Conservation (phyloP, 2,329 filamentous ascomycete species). For the Xylariaceae sp. region DNA sequence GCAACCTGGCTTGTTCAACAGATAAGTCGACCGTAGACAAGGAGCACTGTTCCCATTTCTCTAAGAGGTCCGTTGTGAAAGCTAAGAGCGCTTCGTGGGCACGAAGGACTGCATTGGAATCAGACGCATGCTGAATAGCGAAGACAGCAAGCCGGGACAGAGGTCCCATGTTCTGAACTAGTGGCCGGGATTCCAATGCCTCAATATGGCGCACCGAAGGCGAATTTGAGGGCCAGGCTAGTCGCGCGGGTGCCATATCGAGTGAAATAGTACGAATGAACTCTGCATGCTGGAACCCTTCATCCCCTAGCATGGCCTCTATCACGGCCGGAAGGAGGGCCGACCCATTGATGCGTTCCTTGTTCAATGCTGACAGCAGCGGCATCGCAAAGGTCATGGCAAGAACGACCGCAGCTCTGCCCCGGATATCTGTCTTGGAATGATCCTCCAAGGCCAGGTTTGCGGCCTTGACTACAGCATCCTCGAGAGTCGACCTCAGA, state of each 20-base stretch:
- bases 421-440: slow-evolving; percentile 39
- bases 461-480: slow-evolving; percentile 69
- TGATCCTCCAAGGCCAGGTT: slow-evolving; percentile 68
- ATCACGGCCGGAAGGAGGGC: slow-evolving; percentile 67
- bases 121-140: slow-evolving; percentile 54
- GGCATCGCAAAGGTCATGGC: slow-evolving; percentile 77
- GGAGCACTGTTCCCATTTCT: slow-evolving; percentile 72
- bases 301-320: slow-evolving; percentile 64
- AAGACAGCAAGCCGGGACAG: slow-evolving; percentile 64
- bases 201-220: slow-evolving; percentile 60
- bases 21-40: slow-evolving; percentile 70
- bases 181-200: slow-evolving; percentile 56
- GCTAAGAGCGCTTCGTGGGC: slow-evolving; percentile 61
- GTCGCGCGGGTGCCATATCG: slow-evolving; percentile 60
- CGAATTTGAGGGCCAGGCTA: slow-evolving; percentile 64
- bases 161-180: slow-evolving; percentile 66
- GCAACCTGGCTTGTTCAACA: slow-evolving; percentile 62
- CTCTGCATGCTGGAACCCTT: slow-evolving; percentile 73
- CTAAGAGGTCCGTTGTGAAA: slow-evolving; percentile 64
- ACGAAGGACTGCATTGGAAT: slow-evolving; percentile 45
- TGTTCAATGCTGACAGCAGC: slow-evolving; percentile 60
- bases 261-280: slow-evolving; percentile 69
- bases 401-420: slow-evolving; percentile 58
- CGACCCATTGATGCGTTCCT: slow-evolving; percentile 62
- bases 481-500: slow-evolving; percentile 67